Evolutionary conservation across 192 early-diverging fungal genomes (phyloP).

Genomic region (Coemansia sp.): DNA sequence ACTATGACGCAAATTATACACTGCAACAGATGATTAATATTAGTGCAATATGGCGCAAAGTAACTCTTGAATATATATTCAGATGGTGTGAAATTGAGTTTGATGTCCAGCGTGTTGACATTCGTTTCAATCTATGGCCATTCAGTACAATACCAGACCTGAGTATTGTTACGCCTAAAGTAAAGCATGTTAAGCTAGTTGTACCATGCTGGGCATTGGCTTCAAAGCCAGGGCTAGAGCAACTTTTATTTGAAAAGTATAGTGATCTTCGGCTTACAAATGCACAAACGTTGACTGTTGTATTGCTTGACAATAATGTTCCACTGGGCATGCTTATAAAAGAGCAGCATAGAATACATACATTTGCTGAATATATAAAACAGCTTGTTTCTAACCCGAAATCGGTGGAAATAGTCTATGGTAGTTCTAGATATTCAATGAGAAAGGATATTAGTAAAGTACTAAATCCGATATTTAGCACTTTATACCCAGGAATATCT

Average conservation of each 20-base stretch:
- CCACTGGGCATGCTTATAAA: neutral
- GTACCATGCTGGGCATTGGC: neutral
- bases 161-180: neutral
- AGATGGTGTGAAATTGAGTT: neutral
- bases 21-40: no score
- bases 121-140: neutral
- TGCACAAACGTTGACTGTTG: neutral
- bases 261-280: neutral
- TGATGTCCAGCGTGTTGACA: neutral
- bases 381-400: neutral
- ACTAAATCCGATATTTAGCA: neutral
- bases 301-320: constrained; percentile 1
- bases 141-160: neutral
- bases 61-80: neutral
- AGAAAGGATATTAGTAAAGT: neutral
- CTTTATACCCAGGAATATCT: neutral
- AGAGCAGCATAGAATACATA: neutral
- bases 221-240: neutral
- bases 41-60: neutral
- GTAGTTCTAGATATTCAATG: neutral
- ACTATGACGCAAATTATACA: no score
- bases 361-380: neutral
- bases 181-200: neutral
- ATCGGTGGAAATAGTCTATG: neutral
- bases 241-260: neutral